Base-by-base conservation (phyloP, 2,329 filamentous ascomycete genomes). In the Neonectria neomacrospora region DNA sequence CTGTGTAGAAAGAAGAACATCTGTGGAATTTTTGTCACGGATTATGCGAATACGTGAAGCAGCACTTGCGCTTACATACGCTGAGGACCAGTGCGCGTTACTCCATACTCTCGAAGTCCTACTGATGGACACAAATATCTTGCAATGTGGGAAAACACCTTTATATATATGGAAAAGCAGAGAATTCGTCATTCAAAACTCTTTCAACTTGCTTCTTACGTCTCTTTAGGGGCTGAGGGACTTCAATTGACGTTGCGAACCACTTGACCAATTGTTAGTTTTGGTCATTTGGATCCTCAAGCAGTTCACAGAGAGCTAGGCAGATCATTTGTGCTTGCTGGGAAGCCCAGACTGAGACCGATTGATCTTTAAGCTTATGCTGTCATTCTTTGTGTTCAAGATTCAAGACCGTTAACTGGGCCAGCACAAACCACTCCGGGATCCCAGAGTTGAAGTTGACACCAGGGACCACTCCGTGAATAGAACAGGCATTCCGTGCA, bases 391-490 rank as follows among this genome's bases (percentile, higher is more conserved):
- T 28, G 12, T n/a, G 10, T 26, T 48, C 16, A 26, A 23, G 8
- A 20, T 10, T 42, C 22, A 47, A 6, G 42, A 50, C 51, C 34
- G 48, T 23, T 34, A 28, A 5, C 26, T 11, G 8, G 28, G 42
- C 42, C 23, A 54, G 44, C 53, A 61, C 54, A 34, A 20, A 34
- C 59, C 41, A 22, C 16, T 18, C n/a, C 47, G 23, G 42, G 59
- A 52, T 23, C 22, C 23, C 14, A 45, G 59, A 48, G 47, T 26
- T 41, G 28, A 10, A 26, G 18, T 28, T 32, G 5, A 50, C 11
- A 44, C 55, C 8, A 12, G 44, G 52, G 20, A 18, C 22, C 39
- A 23, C 14, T 20, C 34, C 41, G 51, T 28, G 50, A 18, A 47
- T 42, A 47, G 26, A 9, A 16, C 1, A 7, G 41, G 41, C 41